These are phyloP conservation scores for Silybum marianum DNA, from an alignment of 129 eudicot genomes.

Conservation along the genomic window DNA sequence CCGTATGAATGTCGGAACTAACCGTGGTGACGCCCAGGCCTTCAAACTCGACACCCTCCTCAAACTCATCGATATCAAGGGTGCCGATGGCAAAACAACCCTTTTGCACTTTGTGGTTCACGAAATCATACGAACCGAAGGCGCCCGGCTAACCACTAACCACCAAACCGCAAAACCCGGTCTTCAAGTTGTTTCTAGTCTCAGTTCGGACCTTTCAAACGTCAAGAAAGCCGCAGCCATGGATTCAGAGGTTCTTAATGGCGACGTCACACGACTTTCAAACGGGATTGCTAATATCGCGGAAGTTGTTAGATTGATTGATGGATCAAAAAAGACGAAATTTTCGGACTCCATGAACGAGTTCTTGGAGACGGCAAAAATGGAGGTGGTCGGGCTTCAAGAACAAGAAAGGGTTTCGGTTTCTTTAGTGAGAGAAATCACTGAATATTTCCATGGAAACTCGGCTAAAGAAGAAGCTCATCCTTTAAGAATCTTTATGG, in stretches of 20 bases:
- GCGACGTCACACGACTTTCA: conserved; percentile 71
- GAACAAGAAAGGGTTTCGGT: conserved; percentile 75
- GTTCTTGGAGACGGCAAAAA: conserved; percentile 73
- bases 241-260: conserved; percentile 86
- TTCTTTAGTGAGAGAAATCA: conserved; percentile 76
- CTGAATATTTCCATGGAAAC: conserved; percentile 94
- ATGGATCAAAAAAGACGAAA: conserved; percentile 32
- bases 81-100: conserved; percentile 92
- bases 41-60: conserved; percentile 96
- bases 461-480: conserved; percentile 93
- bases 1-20: conserved; percentile 96
- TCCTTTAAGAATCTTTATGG: conserved; percentile 87
- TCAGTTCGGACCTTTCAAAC: conserved; percentile 73
- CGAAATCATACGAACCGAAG: conserved; percentile 76
- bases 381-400: conserved; percentile 66
- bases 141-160: conserved; percentile 58
- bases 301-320: conserved; percentile 51
- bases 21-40: conserved; percentile 93
- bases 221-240: conserved; percentile 90
- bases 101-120: conserved; percentile 95
- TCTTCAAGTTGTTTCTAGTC: conserved; percentile 72
- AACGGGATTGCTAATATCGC: conserved; percentile 58
- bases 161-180: conserved; percentile 33
- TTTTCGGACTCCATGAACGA: conserved; percentile 69
- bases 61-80: conserved; percentile 87